Evolutionary conservation across 345 rosid genomes (phyloP).

Genomic region (Cardamine chenopodiifolia): DNA sequence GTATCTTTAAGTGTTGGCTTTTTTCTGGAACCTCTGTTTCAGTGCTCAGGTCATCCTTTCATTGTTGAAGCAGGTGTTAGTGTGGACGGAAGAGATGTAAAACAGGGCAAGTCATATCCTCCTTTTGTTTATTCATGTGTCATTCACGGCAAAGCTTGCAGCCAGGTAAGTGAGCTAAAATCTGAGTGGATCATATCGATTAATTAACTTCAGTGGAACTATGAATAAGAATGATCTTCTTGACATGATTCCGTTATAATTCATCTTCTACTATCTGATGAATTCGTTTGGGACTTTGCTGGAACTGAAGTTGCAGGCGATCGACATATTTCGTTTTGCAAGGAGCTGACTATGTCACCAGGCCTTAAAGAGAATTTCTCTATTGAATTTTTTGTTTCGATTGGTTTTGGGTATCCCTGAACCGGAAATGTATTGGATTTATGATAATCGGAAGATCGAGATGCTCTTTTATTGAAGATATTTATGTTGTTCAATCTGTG

Average conservation of each 20-base stretch:
- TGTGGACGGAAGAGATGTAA: constrained; percentile 92
- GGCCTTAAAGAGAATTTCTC: constrained; percentile 95
- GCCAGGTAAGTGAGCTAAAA: constrained; percentile 9
- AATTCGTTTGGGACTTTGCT: background rate
- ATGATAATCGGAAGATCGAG: too few relatives aligned
- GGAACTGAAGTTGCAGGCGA: constrained; percentile 56
- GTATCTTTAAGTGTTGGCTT: constrained; percentile 21
- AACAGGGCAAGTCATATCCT: constrained; percentile 60
- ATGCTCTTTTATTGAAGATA: too few relatives aligned
- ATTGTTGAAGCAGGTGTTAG: constrained; percentile 98
- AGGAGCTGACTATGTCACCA: constrained; percentile 97
- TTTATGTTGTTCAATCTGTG: too few relatives aligned
- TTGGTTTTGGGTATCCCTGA: too few relatives aligned
- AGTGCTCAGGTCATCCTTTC: constrained; percentile 99
- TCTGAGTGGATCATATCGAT: constrained; percentile 3
- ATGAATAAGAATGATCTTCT: background rate
- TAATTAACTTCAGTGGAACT: too few relatives aligned
- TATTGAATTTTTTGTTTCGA: too few relatives aligned
- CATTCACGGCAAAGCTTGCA: background rate
- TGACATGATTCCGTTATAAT: background rate
- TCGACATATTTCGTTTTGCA: constrained; percentile 95
- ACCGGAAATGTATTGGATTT: too few relatives aligned
- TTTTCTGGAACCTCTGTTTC: constrained; percentile 38
- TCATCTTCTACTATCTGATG: background rate
- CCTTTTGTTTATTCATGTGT: constrained; percentile 14